Evolutionary conservation across 495 filamentous ascomycete species (phyloP).

Genomic region (Tuber umbilicatum): DNA sequence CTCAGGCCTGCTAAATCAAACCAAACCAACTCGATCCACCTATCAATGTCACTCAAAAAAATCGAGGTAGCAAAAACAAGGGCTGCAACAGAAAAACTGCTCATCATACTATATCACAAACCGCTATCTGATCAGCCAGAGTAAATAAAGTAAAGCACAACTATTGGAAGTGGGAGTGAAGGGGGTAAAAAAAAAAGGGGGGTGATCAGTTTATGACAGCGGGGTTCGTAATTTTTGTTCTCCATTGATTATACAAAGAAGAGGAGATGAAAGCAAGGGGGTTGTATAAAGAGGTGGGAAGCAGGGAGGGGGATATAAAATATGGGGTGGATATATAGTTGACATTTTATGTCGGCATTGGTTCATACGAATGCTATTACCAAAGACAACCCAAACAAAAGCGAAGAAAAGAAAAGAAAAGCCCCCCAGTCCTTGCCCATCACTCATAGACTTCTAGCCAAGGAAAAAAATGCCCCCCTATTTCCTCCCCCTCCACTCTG

Average conservation of each 20-base stretch:
- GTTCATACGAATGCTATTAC: neutral
- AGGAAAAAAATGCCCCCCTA: neutral
- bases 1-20: neutral
- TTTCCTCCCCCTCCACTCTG: neutral
- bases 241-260: conserved; percentile 1
- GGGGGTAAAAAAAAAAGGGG: neutral
- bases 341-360: neutral
- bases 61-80: neutral
- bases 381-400: neutral
- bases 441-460: neutral
- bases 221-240: neutral
- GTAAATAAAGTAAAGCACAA: neutral
- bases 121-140: neutral
- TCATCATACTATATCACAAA: neutral
- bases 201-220: neutral
- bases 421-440: neutral
- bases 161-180: neutral
- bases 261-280: neutral
- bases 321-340: neutral
- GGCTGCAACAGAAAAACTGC: neutral
- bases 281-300: neutral
- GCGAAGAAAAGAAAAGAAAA: neutral
- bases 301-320: neutral
- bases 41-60: neutral
- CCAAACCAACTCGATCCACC: neutral